Evolutionary conservation across 495 filamentous ascomycete genomes (phyloP), one percentile per base, ranked within the genome.

Genomic region (Cercophora newfieldiana): DNA sequence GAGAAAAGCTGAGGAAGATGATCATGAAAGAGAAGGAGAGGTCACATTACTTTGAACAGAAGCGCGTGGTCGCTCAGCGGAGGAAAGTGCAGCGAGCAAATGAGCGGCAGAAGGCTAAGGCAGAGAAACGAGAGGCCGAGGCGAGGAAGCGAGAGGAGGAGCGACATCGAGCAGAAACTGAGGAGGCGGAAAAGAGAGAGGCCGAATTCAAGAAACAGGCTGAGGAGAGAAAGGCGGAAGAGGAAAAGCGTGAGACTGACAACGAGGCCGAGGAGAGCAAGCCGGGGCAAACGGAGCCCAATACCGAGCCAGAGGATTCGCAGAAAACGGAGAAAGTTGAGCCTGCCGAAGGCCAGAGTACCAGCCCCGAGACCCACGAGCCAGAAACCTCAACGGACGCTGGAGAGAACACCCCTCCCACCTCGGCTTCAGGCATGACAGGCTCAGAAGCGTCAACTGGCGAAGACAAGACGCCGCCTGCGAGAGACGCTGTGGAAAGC

Each of bases 1-100:
- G 83, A 22, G 82, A 80, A 51, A 70, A 75, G 4, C 69, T 81
- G 50, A 65, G 65, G 7, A 67, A 70, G 50, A 56, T 65, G 53
- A 37, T 72, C 12, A 76, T 75, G 30, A 65, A 77, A 18, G 74
- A 74, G 49, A 68, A 61, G 53, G 65, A 69, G 51, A 68, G 66
- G 37, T 57, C 65, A 19, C 48, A 69, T 5, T 71, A 71, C 26
- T 14, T 59, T 7, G n/a, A 65, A 4, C 25, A 55, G 29, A 69
- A 69, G 48, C 30, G 53, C 2, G n/a, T 49, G 28, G 30, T 54
- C 8, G 50, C 68, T 21, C 51, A 64, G 18, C 59, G 61, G n/a
- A 71, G 68, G 48, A 58, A 59, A 19, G 31, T 64, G 14, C 30
- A 57, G 33, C 53, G 58, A 7, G 29, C 51, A 25, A 66, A 75